Evolutionary conservation across 192 early-diverging fungal species (phyloP).

Genomic region (Gamsiella multidivaricata): DNA sequence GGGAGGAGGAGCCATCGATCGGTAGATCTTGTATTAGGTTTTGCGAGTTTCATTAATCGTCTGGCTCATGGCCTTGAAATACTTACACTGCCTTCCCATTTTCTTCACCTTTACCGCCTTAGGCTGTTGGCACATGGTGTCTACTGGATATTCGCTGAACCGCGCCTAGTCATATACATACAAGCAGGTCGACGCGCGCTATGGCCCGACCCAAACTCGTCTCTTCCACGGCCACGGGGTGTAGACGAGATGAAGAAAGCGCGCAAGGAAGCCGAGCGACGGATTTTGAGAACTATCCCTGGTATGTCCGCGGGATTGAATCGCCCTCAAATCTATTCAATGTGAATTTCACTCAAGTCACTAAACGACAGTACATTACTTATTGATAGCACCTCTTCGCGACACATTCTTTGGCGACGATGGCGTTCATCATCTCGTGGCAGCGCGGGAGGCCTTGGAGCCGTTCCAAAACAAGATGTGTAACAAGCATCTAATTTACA

Average conservation of each 20-base stretch:
- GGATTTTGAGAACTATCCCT: slow-evolving; percentile 55
- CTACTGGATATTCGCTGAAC: slow-evolving; percentile 60
- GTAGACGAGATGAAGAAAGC: slow-evolving; percentile 54
- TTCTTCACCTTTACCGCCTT: slow-evolving; percentile 6
- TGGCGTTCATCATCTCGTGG: slow-evolving; percentile 43
- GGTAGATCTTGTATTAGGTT: no score
- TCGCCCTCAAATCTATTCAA: no score
- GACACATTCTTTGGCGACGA: slow-evolving; percentile 47
- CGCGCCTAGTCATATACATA: slow-evolving; percentile 58
- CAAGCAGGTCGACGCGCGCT: slow-evolving; percentile 58
- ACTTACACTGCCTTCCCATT: not conserved
- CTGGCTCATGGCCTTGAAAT: no score
- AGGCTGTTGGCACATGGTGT: slow-evolving; percentile 63
- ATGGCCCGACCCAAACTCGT: slow-evolving; percentile 60
- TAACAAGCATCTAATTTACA: slow-evolving; percentile 64
- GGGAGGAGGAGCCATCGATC: slow-evolving; percentile 59
- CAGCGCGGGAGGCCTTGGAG: slow-evolving; percentile 51
- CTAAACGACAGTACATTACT: not conserved
- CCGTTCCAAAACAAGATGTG: slow-evolving; percentile 61
- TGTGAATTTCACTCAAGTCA: not conserved
- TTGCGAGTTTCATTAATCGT: no score
- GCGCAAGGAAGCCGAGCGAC: slow-evolving; percentile 57
- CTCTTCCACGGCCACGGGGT: slow-evolving; percentile 49
- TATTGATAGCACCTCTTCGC: slow-evolving; percentile 20
- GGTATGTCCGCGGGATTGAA: no score